Percentiles rank a stretch among this genome's conserved stretches.
These are phyloP conservation scores for Clavariopsis aquatica DNA, from an alignment of 495 filamentous ascomycete species.

Conservation along the genomic window DNA sequence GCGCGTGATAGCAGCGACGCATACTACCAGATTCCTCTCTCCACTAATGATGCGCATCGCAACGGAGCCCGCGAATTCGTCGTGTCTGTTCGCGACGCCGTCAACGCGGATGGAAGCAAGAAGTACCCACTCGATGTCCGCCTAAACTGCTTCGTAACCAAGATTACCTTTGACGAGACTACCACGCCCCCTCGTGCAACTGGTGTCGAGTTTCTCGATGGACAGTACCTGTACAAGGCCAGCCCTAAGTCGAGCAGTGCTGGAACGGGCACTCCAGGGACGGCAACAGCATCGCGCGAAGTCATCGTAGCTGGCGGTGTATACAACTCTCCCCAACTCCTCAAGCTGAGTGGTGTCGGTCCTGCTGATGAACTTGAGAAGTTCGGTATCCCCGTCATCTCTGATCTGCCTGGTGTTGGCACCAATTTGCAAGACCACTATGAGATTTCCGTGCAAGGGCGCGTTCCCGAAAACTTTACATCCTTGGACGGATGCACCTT, in stretches of 20 bases:
- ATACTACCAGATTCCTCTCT: slow-evolving; percentile 17
- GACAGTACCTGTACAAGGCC: slow-evolving; percentile 60
- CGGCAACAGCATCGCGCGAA: slow-evolving; percentile 55
- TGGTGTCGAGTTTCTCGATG: slow-evolving; percentile 65
- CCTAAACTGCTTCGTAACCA: slow-evolving; percentile 61
- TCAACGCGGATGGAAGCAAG: slow-evolving; percentile 13
- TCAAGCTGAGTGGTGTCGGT: slow-evolving; percentile 66
- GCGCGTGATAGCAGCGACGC: slow-evolving; percentile 1
- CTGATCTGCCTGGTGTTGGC: slow-evolving; percentile 62
- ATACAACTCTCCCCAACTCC: slow-evolving; percentile 63
- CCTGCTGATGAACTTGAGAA: slow-evolving; percentile 50
- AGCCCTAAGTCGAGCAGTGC: slow-evolving; percentile 46
- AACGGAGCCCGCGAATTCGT: slow-evolving; percentile 22
- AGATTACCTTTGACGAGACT: slow-evolving; percentile 55
- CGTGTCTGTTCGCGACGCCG: slow-evolving; percentile 11
- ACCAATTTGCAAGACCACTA: slow-evolving; percentile 67
- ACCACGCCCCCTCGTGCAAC: slow-evolving; percentile 52
- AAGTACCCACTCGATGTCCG: slow-evolving; percentile 61
- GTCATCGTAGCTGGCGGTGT: slow-evolving; percentile 65
- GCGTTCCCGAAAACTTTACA: slow-evolving; percentile 47
- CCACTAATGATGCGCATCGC: slow-evolving; percentile 11
- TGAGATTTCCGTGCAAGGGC: slow-evolving; percentile 55
- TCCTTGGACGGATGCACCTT: slow-evolving; percentile 54
- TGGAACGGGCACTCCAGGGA: slow-evolving; percentile 48
- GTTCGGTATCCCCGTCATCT: slow-evolving; percentile 54